phyloP scores from a whole-genome alignment of 352 stramenopile genomes.

The Phytopythium cucurbitacearum region DNA sequence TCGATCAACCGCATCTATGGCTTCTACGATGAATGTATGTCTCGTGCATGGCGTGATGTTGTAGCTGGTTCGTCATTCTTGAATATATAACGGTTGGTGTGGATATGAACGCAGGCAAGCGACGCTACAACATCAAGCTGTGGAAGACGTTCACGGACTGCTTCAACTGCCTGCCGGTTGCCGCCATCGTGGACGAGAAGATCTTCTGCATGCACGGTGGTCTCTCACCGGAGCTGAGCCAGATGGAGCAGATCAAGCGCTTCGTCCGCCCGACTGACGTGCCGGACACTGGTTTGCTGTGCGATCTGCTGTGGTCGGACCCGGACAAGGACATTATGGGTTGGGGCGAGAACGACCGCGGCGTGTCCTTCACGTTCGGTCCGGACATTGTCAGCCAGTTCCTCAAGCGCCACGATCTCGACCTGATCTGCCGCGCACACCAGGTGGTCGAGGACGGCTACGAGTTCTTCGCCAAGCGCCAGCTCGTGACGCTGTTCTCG shows the following conservation, averaged over 20 bases:
- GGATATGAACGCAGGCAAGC: conserved; percentile 46
- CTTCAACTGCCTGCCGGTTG: conserved; percentile 93
- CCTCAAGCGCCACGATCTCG: conserved; percentile 95
- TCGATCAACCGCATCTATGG: conserved; percentile 86
- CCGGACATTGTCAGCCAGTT: conserved; percentile 98
- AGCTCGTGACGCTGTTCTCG: conserved; percentile 9
- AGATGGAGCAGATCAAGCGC: conserved; percentile 92
- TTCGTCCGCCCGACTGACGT: conserved; percentile 91
- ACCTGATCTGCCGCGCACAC: conserved; percentile 97
- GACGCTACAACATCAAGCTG: conserved; percentile 95
- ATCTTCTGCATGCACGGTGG: conserved; percentile 99
- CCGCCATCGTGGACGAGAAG: conserved; percentile 98
- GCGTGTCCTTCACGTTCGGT: conserved; percentile 97
- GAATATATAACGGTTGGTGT: neutral
- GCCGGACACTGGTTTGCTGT: conserved; percentile 94
- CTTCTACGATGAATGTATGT: conserved; percentile 72
- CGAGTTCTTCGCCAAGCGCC: conserved; percentile 13
- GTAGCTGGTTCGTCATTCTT: no score
- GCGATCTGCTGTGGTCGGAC: conserved; percentile 98
- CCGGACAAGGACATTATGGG: conserved; percentile 98
- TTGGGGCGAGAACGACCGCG: conserved; percentile 98
- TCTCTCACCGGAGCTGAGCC: conserved; percentile 93
- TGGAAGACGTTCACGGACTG: conserved; percentile 98
- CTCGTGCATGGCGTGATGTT: neutral
- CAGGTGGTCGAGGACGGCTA: conserved; percentile 90